phyloP scores from a whole-genome alignment of 2,329 filamentous ascomycete species.

The Alternaria longipes region DNA sequence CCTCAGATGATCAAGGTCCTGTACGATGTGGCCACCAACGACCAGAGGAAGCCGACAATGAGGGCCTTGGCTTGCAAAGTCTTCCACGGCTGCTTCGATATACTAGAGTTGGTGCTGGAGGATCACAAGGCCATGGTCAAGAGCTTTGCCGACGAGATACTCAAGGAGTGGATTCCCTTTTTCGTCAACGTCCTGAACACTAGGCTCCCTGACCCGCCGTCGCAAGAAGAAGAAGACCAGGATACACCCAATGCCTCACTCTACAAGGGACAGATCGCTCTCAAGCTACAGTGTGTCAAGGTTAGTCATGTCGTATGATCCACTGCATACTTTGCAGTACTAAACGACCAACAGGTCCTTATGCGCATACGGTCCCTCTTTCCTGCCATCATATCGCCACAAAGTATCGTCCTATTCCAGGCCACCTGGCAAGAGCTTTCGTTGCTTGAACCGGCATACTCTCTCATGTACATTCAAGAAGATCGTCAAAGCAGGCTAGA shows the following conservation, averaged over 20 bases:
- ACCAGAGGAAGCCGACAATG: conserved; percentile 76
- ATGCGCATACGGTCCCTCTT: conserved; percentile 90
- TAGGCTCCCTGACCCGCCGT: conserved; percentile 70
- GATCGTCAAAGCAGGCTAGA: conserved; percentile 88
- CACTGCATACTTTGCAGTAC: not conserved
- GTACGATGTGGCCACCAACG: conserved; percentile 81
- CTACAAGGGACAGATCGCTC: conserved; percentile 82
- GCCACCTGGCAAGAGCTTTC: conserved; percentile 90
- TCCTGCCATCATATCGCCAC: conserved; percentile 79
- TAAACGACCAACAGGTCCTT: conserved; percentile 67
- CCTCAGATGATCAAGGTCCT: conserved; percentile 84
- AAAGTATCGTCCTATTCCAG: conserved; percentile 83
- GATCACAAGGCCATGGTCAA: conserved; percentile 88
- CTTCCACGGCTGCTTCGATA: conserved; percentile 91
- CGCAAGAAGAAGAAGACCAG: conserved; percentile 66
- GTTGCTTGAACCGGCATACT: conserved; percentile 75
- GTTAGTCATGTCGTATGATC: conserved; percentile 48
- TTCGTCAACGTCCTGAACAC: conserved; percentile 82
- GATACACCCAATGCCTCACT: conserved; percentile 65
- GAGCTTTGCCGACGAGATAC: conserved; percentile 85
- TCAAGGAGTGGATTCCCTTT: conserved; percentile 88
- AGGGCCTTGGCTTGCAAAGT: conserved; percentile 88
- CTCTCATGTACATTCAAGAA: conserved; percentile 83
- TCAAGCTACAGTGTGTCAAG: conserved; percentile 94
- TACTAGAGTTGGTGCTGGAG: conserved; percentile 95